A percentile compares a stretch with the other conserved stretches of the same genome.
Conservation (phyloP, 2,329 filamentous ascomycete genomes). For the Pseudodiploospora longispora region DNA sequence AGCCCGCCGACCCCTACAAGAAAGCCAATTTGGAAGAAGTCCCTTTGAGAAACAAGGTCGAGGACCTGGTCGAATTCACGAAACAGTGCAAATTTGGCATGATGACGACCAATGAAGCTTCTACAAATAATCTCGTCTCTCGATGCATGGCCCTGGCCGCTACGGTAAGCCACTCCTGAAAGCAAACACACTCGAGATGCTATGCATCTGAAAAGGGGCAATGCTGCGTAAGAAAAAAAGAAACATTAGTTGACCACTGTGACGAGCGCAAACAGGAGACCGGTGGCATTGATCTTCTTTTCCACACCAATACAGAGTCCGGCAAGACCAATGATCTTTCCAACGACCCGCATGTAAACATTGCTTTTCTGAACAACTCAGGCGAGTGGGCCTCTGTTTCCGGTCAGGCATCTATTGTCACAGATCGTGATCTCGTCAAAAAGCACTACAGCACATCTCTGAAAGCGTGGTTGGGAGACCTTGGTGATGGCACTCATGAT, state of each 20-base stretch:
- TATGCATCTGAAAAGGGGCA: too few species aligned
- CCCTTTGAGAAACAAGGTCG: constrained; percentile 65
- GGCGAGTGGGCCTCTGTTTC: constrained; percentile 84
- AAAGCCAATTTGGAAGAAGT: constrained; percentile 59
- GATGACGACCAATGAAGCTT: constrained; percentile 70
- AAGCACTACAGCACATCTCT: constrained; percentile 68
- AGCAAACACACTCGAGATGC: not conserved
- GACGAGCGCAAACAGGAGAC: constrained; percentile 48
- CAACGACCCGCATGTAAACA: constrained; percentile 66
- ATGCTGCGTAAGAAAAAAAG: too few species aligned
- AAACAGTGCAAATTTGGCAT: constrained; percentile 73
- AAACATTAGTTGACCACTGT: too few species aligned
- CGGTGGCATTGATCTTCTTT: constrained; percentile 73
- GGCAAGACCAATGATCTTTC: constrained; percentile 78
- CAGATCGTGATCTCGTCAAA: constrained; percentile 58
- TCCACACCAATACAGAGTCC: constrained; percentile 86
- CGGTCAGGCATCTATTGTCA: constrained; percentile 62
- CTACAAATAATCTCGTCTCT: constrained; percentile 62
- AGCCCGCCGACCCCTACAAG: constrained; percentile 70
- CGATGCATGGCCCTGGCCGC: constrained; percentile 79
- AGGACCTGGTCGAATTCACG: constrained; percentile 65
- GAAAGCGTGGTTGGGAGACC: constrained; percentile 80
- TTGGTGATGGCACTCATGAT: constrained; percentile 76
- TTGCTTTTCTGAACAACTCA: constrained; percentile 66
- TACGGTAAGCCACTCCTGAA: constrained; percentile 43